Evolutionary conservation across 208 protist species (phyloP).

Genomic region (Strigomonas culicis): DNA sequence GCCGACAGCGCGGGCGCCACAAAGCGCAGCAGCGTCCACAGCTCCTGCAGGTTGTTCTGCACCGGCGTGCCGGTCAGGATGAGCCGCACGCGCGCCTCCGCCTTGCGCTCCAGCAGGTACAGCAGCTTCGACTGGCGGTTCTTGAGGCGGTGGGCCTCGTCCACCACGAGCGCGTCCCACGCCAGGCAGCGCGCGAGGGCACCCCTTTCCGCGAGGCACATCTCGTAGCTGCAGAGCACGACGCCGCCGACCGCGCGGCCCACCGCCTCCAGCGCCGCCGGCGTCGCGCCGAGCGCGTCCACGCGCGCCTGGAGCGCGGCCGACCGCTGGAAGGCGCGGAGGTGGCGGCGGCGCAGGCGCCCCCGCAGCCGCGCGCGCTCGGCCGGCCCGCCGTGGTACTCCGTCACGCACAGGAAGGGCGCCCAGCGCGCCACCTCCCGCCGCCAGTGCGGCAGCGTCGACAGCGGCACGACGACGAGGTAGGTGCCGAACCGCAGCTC

Average conservation of each 20-base stretch:
- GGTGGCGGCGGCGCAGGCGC: conserved; percentile 41
- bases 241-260: conserved; percentile 37
- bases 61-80: conserved; percentile 95
- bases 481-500: conserved; percentile 53
- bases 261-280: conserved; percentile 13
- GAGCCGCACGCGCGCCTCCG: conserved; percentile 89
- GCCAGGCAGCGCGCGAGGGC: conserved; percentile 23
- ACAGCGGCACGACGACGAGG: conserved; percentile 91
- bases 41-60: conserved; percentile 97
- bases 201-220: conserved; percentile 60
- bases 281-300: conserved; percentile 9
- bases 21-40: conserved; percentile 99
- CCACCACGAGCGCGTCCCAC: conserved; percentile 71
- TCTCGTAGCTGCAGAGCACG: conserved; percentile 95
- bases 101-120: conserved; percentile 89
- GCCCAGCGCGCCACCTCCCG: conserved; percentile 91
- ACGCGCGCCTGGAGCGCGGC: conserved; percentile 44
- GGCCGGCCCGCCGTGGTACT: conserved; percentile 52
- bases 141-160: conserved; percentile 95
- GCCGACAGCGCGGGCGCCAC: conserved; percentile 93
- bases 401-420: conserved; percentile 53
- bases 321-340: conserved; percentile 20
- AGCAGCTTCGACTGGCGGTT: conserved; percentile 89
- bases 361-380: conserved; percentile 29
- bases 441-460: conserved; percentile 83